Conservation (phyloP, 2,329 filamentous ascomycete species). For the Emergomyces africanus region DNA sequence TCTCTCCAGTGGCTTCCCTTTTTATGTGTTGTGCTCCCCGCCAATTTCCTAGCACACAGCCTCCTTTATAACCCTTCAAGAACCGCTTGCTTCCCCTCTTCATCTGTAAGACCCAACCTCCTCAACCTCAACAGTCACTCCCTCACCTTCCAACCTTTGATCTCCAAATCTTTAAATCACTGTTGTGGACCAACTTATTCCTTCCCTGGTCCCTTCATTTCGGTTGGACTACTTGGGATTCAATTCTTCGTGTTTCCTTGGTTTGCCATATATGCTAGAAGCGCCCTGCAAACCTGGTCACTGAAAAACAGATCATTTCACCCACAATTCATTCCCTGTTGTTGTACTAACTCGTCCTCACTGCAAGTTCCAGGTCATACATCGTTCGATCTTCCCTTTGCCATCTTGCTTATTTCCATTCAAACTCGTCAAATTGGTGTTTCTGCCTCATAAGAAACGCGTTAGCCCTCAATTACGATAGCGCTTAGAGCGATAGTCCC, state of each 20-base stretch:
- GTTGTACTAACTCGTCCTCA: neutral
- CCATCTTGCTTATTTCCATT: neutral
- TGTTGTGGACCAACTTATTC: neutral
- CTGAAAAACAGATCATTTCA: neutral
- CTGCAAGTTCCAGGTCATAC: neutral
- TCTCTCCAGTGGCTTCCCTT: neutral
- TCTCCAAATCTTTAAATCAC: neutral
- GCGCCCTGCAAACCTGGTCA: neutral
- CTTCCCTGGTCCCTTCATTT: neutral
- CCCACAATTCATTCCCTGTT: neutral
- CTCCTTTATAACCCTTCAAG: neutral
- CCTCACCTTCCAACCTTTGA: neutral
- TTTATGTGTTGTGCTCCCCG: constrained; percentile 2
- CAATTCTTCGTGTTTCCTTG: neutral
- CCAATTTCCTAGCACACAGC: neutral
- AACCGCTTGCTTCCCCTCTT: neutral
- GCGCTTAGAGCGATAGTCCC: neutral
- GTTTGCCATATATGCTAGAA: neutral
- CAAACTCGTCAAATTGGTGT: neutral
- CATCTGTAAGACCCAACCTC: neutral
- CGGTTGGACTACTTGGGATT: neutral
- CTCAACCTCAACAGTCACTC: neutral
- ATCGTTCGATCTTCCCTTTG: neutral
- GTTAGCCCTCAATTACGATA: neutral
- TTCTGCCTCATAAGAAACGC: neutral